Conservation (phyloP, 1,284 basidiomycete species). For the Puccinia triticina region DNA sequence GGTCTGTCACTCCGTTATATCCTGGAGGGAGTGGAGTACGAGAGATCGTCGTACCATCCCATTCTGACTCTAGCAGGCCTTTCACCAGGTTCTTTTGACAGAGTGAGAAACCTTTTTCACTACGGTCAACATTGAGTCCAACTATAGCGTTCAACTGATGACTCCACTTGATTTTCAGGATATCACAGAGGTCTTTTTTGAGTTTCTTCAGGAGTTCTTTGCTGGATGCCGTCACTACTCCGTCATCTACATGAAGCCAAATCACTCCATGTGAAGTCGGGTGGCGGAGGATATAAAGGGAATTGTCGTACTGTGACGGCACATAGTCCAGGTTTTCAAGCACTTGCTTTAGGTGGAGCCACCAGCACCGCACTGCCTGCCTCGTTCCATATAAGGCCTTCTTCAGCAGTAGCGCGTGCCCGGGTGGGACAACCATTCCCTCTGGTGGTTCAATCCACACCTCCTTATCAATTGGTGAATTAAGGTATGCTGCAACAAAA, state of each 20-base stretch:
- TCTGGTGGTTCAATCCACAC: too few species aligned
- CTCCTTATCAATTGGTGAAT: too few species aligned
- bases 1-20: too few species aligned
- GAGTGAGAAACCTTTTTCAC: background rate
- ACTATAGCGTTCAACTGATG: background rate
- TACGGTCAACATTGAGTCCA: background rate
- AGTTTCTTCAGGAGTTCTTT: background rate
- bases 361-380: constrained; percentile 20
- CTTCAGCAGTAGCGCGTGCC: too few species aligned
- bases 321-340: background rate
- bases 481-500: too few species aligned
- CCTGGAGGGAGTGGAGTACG: too few species aligned
- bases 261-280: background rate
- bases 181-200: background rate
- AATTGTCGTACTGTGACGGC: background rate
- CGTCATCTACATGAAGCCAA: background rate
- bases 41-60: too few species aligned
- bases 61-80: background rate
- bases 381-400: too few species aligned
- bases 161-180: constrained; percentile 12
- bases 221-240: background rate
- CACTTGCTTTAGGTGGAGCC: background rate
- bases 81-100: background rate
- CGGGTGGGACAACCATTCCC: too few species aligned
- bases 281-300: background rate